phyloP scores from a whole-genome alignment of 2,329 filamentous ascomycete genomes.

The Beauveria medogensis region DNA sequence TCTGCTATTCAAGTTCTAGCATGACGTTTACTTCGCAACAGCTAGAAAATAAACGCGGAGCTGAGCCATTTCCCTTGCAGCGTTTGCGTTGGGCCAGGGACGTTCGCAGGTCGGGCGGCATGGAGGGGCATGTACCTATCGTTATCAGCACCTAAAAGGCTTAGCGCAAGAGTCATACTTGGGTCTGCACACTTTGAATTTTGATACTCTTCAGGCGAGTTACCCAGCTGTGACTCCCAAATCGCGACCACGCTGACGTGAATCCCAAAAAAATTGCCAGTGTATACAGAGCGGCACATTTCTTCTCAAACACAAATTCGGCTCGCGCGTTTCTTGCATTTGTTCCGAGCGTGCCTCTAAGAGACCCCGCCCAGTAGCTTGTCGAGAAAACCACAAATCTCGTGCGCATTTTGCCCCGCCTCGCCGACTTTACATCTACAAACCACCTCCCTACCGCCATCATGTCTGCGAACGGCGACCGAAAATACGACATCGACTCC shows the following conservation, averaged over 20 bases:
- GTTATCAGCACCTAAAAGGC: conserved; percentile 27
- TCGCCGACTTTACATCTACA: conserved; percentile 8
- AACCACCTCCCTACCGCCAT: conserved; percentile 18
- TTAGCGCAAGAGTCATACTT: conserved; percentile 33
- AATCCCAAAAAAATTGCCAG: neutral
- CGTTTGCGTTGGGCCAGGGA: neutral
- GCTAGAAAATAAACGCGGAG: no score
- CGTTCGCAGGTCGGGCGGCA: neutral
- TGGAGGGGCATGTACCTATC: conserved; percentile 30
- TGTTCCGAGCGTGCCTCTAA: neutral
- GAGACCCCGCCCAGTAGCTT: conserved; percentile 7
- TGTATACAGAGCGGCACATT: neutral
- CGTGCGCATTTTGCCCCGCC: conserved; percentile 13
- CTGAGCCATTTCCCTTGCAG: no score
- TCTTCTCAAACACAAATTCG: neutral
- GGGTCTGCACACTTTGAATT: conserved; percentile 35
- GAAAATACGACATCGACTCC: conserved; percentile 63
- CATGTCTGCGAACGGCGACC: conserved; percentile 52
- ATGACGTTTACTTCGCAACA: no score
- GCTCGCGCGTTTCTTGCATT: neutral
- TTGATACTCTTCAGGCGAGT: conserved; percentile 30
- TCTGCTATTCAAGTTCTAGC: no score
- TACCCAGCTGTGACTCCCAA: conserved; percentile 18
- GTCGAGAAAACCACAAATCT: conserved; percentile 10
- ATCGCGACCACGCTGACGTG: conserved; percentile 15